A percentile compares a stretch with the other conserved stretches of the same genome.
Evolutionary conservation across 371 early-diverging fungal genomes (phyloP).

Genomic region (Mucor indicus): DNA sequence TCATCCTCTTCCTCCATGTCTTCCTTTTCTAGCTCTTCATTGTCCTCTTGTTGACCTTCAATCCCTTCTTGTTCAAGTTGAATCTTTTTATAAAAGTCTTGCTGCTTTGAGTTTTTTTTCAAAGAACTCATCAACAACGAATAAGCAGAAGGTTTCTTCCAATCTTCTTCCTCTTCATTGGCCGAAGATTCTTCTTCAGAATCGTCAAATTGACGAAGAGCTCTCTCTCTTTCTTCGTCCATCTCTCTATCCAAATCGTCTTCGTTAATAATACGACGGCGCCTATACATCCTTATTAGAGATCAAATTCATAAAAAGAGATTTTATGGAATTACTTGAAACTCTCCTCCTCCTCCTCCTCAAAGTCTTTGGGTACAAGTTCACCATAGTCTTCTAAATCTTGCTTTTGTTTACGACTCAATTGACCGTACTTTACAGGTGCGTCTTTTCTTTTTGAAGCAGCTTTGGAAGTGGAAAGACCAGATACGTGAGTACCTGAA

Average conservation of each 20-base stretch:
- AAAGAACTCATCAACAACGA: conserved; percentile 39
- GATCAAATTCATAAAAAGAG: too few relatives aligned
- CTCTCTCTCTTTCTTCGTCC: conserved; percentile 34
- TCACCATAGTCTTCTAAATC: conserved; percentile 71
- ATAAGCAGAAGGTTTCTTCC: conserved; percentile 50
- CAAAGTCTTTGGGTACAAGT: conserved; percentile 62
- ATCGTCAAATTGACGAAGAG: conserved; percentile 33
- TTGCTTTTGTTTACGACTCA: conserved; percentile 50
- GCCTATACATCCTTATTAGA: conserved; percentile 8
- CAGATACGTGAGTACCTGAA: conserved; percentile 28
- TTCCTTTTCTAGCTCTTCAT: conserved; percentile 31
- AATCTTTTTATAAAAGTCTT: conserved; percentile 40
- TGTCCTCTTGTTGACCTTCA: conserved; percentile 12
- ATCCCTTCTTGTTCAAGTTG: conserved; percentile 43
- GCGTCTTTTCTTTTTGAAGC: conserved; percentile 21
- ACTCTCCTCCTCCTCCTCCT: conserved; percentile 22
- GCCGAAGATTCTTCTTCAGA: conserved; percentile 24
- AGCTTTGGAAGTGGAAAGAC: conserved; percentile 22
- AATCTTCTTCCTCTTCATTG: conserved; percentile 33
- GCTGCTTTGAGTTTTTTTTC: conserved; percentile 45
- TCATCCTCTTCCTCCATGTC: conserved; percentile 32
- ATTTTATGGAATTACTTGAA: too few relatives aligned
- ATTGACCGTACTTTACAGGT: conserved; percentile 44
- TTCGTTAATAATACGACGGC: conserved; percentile 48
- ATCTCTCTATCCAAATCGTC: conserved; percentile 51